Evolutionary conservation across 2,329 filamentous ascomycete genomes (phyloP), one percentile per base, ranked within the genome.

Genomic region (Erysiphe pulchra): DNA sequence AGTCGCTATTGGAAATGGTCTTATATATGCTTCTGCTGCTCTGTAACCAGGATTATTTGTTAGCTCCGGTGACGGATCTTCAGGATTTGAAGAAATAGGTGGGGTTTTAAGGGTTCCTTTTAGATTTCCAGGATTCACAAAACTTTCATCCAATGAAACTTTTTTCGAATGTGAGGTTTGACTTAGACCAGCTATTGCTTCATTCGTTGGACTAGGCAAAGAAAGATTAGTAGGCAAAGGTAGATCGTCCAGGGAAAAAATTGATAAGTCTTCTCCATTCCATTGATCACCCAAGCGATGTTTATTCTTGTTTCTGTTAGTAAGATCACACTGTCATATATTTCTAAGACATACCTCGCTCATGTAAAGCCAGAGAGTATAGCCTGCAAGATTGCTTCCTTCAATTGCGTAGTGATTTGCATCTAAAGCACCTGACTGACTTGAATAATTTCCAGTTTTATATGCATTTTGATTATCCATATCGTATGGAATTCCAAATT

Each of bases 391-490:
- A 13, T 72, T 67, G 33, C 83, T 80, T 0, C 82, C 83, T 62
- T 98, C 90, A 0, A 93, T 68, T 0, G 80, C 90, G 63, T 78
- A 98, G 58, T 93, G 84, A 58, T 95, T 98, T 45, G 92, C 90
- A 61, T 98, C 90, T 66, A 98, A 78, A 7, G 90, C 90, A 1
- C 82, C 75, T 32, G 80, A 81, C 59, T 98, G 90, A 55, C 83
- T 93, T 40, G 80, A 79, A 61, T 93, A 98, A 60, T 98, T 82
- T 8, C 92, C 90, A 6, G 84, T 93, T 62, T 84, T 82, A 63
- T 98, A 98, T 1, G 90, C 90, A 56, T 90, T 70, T 61, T 93
- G 86, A 52, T 93, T 77, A 56, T 98, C 87, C 92, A 98, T 95
- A 58, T 98, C 90, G 58, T 93, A 98, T 0, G 90, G 90, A 48